Conservation (phyloP, 805 yeast genomes). For the Cyberlindnera suaveolens region DNA sequence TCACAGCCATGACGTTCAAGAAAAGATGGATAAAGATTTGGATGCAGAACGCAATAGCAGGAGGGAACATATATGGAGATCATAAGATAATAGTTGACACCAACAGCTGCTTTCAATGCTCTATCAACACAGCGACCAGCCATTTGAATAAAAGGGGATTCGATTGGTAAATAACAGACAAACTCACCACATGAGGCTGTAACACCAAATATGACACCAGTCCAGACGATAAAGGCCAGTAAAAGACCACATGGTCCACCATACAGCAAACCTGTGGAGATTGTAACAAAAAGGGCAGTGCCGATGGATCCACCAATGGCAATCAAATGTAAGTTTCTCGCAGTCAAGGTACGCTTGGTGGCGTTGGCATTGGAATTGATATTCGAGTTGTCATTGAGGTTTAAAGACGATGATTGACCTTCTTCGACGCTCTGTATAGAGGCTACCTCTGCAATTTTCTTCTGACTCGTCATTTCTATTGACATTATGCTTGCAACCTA, state of each 20-base stretch:
- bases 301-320: slow-evolving; percentile 84
- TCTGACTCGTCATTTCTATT: not conserved
- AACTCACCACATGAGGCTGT: slow-evolving; percentile 54
- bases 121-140: slow-evolving; percentile 51
- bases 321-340: slow-evolving; percentile 69
- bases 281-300: slow-evolving; percentile 61
- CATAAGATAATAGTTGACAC: slow-evolving; percentile 50
- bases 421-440: slow-evolving; percentile 1
- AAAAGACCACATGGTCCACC: slow-evolving; percentile 54
- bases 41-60: slow-evolving; percentile 53
- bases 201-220: slow-evolving; percentile 41
- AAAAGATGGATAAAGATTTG: slow-evolving; percentile 45
- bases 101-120: slow-evolving; percentile 57
- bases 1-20: slow-evolving; percentile 48
- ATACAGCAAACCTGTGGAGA: slow-evolving; percentile 35
- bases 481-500: not conserved
- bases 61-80: slow-evolving; percentile 46
- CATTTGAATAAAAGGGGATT: slow-evolving; percentile 56
- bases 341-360: slow-evolving; percentile 30
- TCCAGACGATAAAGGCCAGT: slow-evolving; percentile 42
- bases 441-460: not conserved
- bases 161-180: slow-evolving; percentile 54
- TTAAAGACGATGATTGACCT: not conserved
- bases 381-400: not conserved
- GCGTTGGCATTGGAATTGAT: not conserved